phyloP scores from a whole-genome alignment of 495 filamentous ascomycete species.

The Lineolata rhizophorae region DNA sequence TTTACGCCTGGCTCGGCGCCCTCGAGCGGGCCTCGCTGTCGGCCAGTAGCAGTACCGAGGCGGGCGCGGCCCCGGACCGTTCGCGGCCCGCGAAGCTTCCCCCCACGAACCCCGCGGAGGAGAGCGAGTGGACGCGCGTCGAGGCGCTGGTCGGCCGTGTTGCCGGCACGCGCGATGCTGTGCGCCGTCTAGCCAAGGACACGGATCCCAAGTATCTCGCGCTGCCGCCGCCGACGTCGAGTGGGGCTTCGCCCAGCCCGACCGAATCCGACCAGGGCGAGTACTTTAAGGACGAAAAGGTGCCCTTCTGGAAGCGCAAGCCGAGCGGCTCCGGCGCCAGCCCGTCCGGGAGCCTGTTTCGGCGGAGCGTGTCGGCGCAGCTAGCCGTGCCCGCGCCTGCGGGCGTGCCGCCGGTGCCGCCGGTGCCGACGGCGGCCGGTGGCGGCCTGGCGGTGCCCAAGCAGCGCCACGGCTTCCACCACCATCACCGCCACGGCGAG shows the following conservation, averaged over 20 bases:
- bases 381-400: conserved; percentile 27
- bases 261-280: conserved; percentile 15
- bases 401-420: conserved; percentile 10
- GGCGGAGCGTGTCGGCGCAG: conserved; percentile 18
- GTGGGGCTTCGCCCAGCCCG: conserved; percentile 17
- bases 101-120: conserved; percentile 26
- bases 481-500: conserved; percentile 16
- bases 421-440: conserved; percentile 16
- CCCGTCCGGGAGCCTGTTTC: conserved; percentile 10
- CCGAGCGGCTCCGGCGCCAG: conserved; percentile 26
- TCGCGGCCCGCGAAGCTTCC: conserved; percentile 2
- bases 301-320: conserved; percentile 85
- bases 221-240: conserved; percentile 7
- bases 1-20: conserved; percentile 65
- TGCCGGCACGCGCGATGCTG: conserved; percentile 69
- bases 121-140: conserved; percentile 66
- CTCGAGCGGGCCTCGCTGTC: conserved; percentile 49
- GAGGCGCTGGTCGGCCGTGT: conserved; percentile 65
- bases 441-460: conserved; percentile 18
- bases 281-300: conserved; percentile 20
- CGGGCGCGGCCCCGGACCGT: conserved; percentile 2
- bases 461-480: conserved; percentile 10
- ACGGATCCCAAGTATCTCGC: conserved; percentile 40
- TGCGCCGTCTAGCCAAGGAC: conserved; percentile 63
- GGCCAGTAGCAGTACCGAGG: conserved; percentile 6